phyloP scores from a whole-genome alignment of 2,329 filamentous ascomycete genomes.

The Trichoderma sp. region DNA sequence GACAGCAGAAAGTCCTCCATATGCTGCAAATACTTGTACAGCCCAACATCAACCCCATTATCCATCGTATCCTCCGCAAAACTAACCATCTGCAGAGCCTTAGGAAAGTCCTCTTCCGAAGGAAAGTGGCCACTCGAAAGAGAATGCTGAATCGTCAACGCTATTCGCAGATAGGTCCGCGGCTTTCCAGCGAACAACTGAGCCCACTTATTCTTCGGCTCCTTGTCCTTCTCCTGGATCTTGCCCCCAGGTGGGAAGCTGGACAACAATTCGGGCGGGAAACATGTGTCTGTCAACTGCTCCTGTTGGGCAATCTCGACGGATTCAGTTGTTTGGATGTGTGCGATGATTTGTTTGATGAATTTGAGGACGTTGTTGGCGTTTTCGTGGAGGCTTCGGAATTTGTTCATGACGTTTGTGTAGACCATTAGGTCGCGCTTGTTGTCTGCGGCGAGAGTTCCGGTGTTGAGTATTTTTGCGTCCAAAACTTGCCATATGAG shows the following conservation, averaged over 20 bases:
- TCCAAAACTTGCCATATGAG: constrained; percentile 17
- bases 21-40: constrained; percentile 16
- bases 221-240: background rate
- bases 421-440: constrained; percentile 14
- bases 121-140: constrained; percentile 6
- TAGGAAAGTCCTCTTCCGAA: constrained; percentile 7
- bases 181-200: background rate
- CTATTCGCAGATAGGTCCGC: constrained; percentile 5
- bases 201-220: constrained; percentile 9
- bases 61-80: constrained; percentile 7
- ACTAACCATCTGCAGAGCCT: constrained; percentile 4
- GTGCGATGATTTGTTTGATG: constrained; percentile 9
- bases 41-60: background rate
- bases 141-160: constrained; percentile 13
- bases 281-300: background rate
- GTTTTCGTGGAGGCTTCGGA: constrained; percentile 10
- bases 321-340: constrained; percentile 14
- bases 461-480: constrained; percentile 10
- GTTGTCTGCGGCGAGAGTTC: constrained; percentile 5
- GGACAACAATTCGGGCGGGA: background rate
- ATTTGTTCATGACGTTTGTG: constrained; percentile 19
- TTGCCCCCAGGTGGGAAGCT: background rate
- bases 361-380: constrained; percentile 11
- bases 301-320: background rate
- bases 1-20: constrained; percentile 10